These are phyloP conservation scores for Penicillium robsamsonii DNA, from an alignment of 495 filamentous ascomycete species.

Conservation along the genomic window DNA sequence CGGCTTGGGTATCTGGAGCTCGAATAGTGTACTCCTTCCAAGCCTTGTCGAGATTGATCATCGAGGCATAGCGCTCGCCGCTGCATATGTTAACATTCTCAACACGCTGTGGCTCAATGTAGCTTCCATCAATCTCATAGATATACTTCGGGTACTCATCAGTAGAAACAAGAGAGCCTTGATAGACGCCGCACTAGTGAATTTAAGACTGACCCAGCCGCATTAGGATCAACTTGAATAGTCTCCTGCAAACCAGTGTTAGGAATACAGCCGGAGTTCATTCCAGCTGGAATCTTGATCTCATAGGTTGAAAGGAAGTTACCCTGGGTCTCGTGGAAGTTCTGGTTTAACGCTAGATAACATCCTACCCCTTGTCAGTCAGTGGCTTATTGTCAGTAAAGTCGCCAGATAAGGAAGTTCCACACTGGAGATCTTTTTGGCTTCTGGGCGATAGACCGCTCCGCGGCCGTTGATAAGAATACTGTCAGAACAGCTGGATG, in stretches of 20 bases:
- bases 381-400: conserved; percentile 35
- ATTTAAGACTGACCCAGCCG: conserved; percentile 50
- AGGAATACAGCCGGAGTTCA: conserved; percentile 41
- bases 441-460: conserved; percentile 45
- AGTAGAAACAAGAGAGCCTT: conserved; percentile 40
- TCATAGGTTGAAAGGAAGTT: conserved; percentile 29
- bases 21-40: conserved; percentile 37
- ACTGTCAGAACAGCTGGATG: conserved; percentile 42
- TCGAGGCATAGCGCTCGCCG: conserved; percentile 38
- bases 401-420: conserved; percentile 29
- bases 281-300: conserved; percentile 34
- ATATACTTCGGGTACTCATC: conserved; percentile 42
- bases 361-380: conserved; percentile 50
- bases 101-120: conserved; percentile 35
- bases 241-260: conserved; percentile 37
- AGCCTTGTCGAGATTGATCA: conserved; percentile 39
- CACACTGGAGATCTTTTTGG: conserved; percentile 34
- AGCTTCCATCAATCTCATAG: conserved; percentile 42
- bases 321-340: conserved; percentile 24
- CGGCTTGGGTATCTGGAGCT: conserved; percentile 30
- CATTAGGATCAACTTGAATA: conserved; percentile 35
- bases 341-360: background rate
- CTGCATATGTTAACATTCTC: conserved; percentile 31
- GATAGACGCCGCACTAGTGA: conserved; percentile 44
- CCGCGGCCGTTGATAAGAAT: conserved; percentile 55